Percentiles rank a stretch among this genome's conserved stretches.
Conservation (phyloP, 768 basidiomycete genomes). For the Leccinum ochraceum region DNA sequence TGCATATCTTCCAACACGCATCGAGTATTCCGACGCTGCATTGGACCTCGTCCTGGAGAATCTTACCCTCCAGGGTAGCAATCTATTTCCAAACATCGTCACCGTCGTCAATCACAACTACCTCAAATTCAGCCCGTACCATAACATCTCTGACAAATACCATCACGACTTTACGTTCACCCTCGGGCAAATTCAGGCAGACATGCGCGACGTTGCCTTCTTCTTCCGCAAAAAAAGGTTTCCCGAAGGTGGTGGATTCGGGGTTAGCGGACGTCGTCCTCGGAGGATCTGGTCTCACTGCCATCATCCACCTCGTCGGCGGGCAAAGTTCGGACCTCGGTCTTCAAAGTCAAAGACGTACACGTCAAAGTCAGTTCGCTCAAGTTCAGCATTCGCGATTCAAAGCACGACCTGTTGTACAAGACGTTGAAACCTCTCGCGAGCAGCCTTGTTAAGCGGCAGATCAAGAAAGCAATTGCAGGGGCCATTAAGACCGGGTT, state of each 20-base stretch:
- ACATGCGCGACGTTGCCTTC: constrained; percentile 93
- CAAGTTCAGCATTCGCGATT: constrained; percentile 88
- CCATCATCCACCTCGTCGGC: constrained; percentile 63
- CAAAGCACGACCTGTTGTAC: constrained; percentile 88
- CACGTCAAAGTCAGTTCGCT: constrained; percentile 83
- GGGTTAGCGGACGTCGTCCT: constrained; percentile 86
- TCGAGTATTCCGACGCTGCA: constrained; percentile 88
- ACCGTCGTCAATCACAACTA: constrained; percentile 77
- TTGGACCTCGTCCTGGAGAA: constrained; percentile 94
- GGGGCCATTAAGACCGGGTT: constrained; percentile 77
- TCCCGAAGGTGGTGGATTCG: constrained; percentile 77
- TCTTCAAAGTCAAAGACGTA: constrained; percentile 73
- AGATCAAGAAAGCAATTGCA: constrained; percentile 58
- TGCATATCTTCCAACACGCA: constrained; percentile 83
- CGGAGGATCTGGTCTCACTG: constrained; percentile 79
- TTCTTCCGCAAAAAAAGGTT: constrained; percentile 86
- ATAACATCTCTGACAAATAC: constrained; percentile 49
- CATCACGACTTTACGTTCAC: constrained; percentile 76
- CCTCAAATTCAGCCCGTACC: constrained; percentile 83
- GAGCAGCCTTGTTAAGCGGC: constrained; percentile 77
- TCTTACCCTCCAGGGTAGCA: constrained; percentile 81
- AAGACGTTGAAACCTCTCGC: constrained; percentile 81
- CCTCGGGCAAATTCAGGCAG: constrained; percentile 86
- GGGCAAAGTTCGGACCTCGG: constrained; percentile 62
- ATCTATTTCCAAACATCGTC: constrained; percentile 84